Evolutionary conservation across 1,139 yeast species (phyloP).

Genomic region (Meyerozyma guilliermondii): DNA sequence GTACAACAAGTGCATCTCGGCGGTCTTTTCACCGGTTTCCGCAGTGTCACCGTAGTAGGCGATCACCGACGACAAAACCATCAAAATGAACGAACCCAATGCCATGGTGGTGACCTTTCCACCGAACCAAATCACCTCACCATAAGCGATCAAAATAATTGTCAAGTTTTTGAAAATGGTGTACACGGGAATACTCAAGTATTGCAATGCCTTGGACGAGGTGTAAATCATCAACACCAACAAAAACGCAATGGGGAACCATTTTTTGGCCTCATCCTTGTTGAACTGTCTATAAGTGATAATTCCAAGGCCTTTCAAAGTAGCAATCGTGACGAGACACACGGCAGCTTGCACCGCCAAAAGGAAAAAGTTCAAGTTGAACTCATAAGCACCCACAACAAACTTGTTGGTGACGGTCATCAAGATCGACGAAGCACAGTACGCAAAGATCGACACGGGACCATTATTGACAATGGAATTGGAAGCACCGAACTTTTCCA

Average conservation of each 20-base stretch:
- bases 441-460: constrained; percentile 77
- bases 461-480: constrained; percentile 67
- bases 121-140: constrained; percentile 97
- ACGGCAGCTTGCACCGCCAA: constrained; percentile 79
- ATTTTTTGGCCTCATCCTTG: constrained; percentile 83
- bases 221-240: constrained; percentile 95
- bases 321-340: constrained; percentile 68
- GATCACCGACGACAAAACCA: constrained; percentile 89
- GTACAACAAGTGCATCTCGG: constrained; percentile 43
- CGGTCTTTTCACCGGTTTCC: constrained; percentile 3
- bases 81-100: constrained; percentile 76
- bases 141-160: constrained; percentile 93
- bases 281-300: constrained; percentile 86
- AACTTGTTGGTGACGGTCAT: constrained; percentile 98
- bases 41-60: constrained; percentile 84
- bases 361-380: constrained; percentile 88
- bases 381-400: constrained; percentile 75
- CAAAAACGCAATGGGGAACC: constrained; percentile 90
- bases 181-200: constrained; percentile 87
- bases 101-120: constrained; percentile 91
- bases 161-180: constrained; percentile 97
- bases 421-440: constrained; percentile 88
- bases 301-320: constrained; percentile 66
- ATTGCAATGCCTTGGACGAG: constrained; percentile 90
- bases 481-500: constrained; percentile 31